Conservation (phyloP, 306 rosid genomes). For the Argentina anserina region DNA sequence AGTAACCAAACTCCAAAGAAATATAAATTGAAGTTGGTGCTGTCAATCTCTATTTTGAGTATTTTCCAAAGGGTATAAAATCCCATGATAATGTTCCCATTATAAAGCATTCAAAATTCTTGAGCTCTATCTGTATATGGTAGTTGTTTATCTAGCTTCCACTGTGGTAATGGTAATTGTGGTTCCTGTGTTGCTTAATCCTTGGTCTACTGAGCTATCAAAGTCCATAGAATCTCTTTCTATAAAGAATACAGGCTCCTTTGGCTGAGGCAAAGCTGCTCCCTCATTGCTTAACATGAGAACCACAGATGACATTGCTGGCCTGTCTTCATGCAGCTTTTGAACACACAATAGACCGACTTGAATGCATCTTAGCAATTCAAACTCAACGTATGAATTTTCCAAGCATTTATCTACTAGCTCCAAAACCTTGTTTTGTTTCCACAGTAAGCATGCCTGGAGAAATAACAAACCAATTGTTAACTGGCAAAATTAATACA, state of each 20-base stretch:
- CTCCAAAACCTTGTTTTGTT: constrained; percentile 6
- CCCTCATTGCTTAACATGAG: constrained; percentile 19
- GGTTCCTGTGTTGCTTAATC: background rate
- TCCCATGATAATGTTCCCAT: too few species aligned
- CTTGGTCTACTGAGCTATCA: background rate
- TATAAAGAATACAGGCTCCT: constrained; percentile 25
- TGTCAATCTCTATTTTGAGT: background rate
- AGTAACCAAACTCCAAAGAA: background rate
- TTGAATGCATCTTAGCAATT: constrained; percentile 20
- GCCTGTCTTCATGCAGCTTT: constrained; percentile 7
- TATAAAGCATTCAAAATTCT: too few species aligned
- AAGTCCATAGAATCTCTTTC: constrained; percentile 13
- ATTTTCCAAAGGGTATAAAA: too few species aligned
- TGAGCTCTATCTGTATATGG: too few species aligned
- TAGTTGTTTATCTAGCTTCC: constrained; percentile 1
- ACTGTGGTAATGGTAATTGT: background rate
- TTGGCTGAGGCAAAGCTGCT: constrained; percentile 17
- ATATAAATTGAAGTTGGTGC: background rate
- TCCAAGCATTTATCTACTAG: constrained; percentile 8
- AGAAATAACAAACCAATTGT: background rate
- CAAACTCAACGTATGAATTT: background rate
- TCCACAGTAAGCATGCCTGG: constrained; percentile 18
- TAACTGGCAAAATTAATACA: too few species aligned
- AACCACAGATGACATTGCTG: constrained; percentile 22
- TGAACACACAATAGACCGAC: constrained; percentile 25